Percentiles rank a stretch among this genome's conserved stretches.
These are phyloP conservation scores for Phytomonas sp. DNA, from an alignment of 208 protist genomes.

Conservation along the genomic window DNA sequence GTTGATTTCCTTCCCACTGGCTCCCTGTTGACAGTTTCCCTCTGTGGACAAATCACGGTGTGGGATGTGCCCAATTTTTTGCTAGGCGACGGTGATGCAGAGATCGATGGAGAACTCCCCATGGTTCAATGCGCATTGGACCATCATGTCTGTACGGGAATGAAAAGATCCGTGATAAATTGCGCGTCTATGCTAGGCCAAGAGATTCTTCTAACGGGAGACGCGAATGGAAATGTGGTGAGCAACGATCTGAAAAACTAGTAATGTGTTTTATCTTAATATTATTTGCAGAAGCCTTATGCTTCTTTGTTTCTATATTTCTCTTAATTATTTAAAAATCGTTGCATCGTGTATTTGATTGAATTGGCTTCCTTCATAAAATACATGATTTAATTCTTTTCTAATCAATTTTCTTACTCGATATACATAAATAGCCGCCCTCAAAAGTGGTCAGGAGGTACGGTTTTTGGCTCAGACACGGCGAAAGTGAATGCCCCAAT, in stretches of 20 bases:
- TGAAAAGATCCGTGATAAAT: conserved; percentile 28
- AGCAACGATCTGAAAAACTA: background rate
- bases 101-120: conserved; percentile 34
- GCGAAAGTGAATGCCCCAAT: background rate
- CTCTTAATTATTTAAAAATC: background rate
- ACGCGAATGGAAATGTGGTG: background rate
- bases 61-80: conserved; percentile 52
- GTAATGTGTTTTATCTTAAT: background rate
- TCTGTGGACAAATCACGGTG: conserved; percentile 66
- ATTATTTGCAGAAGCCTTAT: background rate
- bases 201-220: conserved; percentile 5
- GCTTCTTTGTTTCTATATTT: background rate
- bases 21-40: conserved; percentile 51
- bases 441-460: background rate
- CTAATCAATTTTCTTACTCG: background rate
- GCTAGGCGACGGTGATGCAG: conserved; percentile 20
- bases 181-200: conserved; percentile 13
- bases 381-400: background rate
- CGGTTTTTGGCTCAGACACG: background rate
- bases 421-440: background rate
- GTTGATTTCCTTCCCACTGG: conserved; percentile 32
- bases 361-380: background rate
- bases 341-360: background rate
- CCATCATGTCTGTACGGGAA: conserved; percentile 34
- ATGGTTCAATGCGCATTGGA: conserved; percentile 29